Base-by-base conservation (phyloP, 2,329 filamentous ascomycete genomes). In the Conoideocrella luteorostrata region DNA sequence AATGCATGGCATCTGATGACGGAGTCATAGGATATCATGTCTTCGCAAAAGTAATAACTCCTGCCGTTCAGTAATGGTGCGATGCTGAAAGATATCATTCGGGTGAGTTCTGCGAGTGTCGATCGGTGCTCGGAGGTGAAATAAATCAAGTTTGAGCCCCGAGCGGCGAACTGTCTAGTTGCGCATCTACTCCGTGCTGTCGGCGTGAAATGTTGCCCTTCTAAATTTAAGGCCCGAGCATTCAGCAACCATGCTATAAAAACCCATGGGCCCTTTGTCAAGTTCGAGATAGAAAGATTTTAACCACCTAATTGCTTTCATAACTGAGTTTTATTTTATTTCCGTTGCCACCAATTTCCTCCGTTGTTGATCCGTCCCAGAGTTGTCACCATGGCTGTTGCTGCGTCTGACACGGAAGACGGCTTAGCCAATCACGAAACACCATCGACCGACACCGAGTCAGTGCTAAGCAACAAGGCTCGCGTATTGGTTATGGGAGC, bases 111-210 rank as follows among this genome's bases (percentile, higher is more conserved):
- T 9, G 33, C n/a, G n/a, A 20, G 7, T 15, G 10, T 15, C 10
- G 18, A 7, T 47, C 45, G 45, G 45, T 23, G 32, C 32, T 45
- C 45, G 42, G 42, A 22, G 42, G 41, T 6, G 13, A 38, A 39
- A 34, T n/a, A 18, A 6, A 21, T 45, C 18, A 12, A 3, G 26
- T 41, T 38, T 42, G 24, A 39, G 38, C 45, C 24, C 45, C 45
- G 45, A 47, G 26, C 7, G 33, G 13, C 13, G 13, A 28, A 28
- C 7, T 20, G 33, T 7, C 7, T 7, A 20, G 7, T 35, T 7
- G 7, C 15, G 26, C 26, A 28, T 7, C 26, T 28, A 7, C 13
- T 28, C 26, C 7, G 26, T 13, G 26, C 26, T 13, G 26, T 7
- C 7, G 13, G 26, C 26, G 7, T 13, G 13, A 28, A 13, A 28